Base-by-base conservation (phyloP, 768 basidiomycete species). In the Kwoniella europaea region DNA sequence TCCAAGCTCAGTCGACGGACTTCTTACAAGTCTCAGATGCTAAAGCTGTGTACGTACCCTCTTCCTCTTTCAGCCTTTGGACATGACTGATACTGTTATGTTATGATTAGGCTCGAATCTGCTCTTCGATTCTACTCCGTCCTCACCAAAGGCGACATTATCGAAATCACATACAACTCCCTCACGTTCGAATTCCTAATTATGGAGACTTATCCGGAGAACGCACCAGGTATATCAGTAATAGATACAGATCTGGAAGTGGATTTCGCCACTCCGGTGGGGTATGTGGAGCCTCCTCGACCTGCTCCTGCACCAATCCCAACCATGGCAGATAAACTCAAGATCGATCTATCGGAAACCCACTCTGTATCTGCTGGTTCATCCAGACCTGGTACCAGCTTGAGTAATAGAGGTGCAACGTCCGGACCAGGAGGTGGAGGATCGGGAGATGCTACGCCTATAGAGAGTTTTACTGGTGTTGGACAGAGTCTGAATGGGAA, bases 181-280 rank as follows among this genome's bases (percentile, higher is more conserved):
- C 93, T 99, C 78, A 88, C 93, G 22, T 98, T 99, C 82, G 93
- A 94, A 62, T 88, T 99, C 57, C 89, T 98, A 54, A 90, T 99
- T 46, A 97, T 98, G 93, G 96, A 98, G 84, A 81, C 78, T 16
- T 88, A 86, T 56, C 94, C 94, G 1, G 92, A 91, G 9, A 92
- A 91, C 20, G 35, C 59, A 20, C 89, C 89, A 68, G 96, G 94
- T 9, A 98, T 99, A 77, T 89, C 86, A 59, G 88, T 98, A 63
- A 85, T 97, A 63, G 94, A 99, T 80, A 98, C 94, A 0, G 97
- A 99, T 87, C 89, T 99, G 1, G 95, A 98, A 84, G 97, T 98
- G 66, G 97, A 99, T 83, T 98, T 98, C 80, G 97, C 92, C 0
- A 85, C 94, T 1, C 96, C 96, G 0, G 82, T 85, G 53, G 86